These are phyloP conservation scores for Cryptosporidium felis DNA, from an alignment of 169 alveolate genomes.

Conservation along the genomic window DNA sequence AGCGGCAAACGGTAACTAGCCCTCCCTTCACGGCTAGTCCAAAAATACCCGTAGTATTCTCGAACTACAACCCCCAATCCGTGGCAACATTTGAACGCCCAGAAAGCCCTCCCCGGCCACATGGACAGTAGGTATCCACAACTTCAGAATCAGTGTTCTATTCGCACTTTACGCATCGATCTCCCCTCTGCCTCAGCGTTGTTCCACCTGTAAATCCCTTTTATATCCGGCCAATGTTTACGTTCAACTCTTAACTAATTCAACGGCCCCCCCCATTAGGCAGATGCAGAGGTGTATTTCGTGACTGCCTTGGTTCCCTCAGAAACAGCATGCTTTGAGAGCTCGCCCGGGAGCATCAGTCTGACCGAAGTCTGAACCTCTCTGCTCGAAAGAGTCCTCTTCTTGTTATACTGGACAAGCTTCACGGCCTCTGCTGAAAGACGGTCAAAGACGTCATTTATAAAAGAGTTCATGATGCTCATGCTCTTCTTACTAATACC, in stretches of 20 bases:
- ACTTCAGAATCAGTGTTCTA: too few relatives aligned
- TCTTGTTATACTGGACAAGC: slow-evolving; percentile 95
- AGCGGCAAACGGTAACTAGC: too few relatives aligned
- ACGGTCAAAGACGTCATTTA: slow-evolving; percentile 96
- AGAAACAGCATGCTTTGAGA: slow-evolving; percentile 99
- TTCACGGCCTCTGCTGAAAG: slow-evolving; percentile 95
- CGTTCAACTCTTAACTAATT: slow-evolving; percentile 41
- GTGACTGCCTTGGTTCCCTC: slow-evolving; percentile 99
- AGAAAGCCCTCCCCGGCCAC: too few relatives aligned
- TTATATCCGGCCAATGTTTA: too few relatives aligned
- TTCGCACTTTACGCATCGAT: too few relatives aligned
- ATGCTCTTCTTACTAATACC: slow-evolving; percentile 97
- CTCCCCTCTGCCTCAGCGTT: too few relatives aligned
- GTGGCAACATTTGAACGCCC: too few relatives aligned
- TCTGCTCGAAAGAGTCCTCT: slow-evolving; percentile 97
- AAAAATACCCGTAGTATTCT: too few relatives aligned
- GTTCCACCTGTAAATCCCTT: too few relatives aligned
- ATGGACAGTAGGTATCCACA: too few relatives aligned
- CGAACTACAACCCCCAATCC: too few relatives aligned
- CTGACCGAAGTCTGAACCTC: slow-evolving; percentile 99
- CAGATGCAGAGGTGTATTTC: slow-evolving; percentile 92
- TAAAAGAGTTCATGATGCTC: slow-evolving; percentile 99
- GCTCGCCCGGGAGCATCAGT: slow-evolving; percentile 98
- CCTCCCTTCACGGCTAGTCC: too few relatives aligned
- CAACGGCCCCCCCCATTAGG: slow-evolving; percentile 66